A percentile compares a stretch with the other conserved stretches of the same genome.
phyloP scores from a whole-genome alignment of 1,284 basidiomycete genomes.

The Leccinum cinnamomeum region DNA sequence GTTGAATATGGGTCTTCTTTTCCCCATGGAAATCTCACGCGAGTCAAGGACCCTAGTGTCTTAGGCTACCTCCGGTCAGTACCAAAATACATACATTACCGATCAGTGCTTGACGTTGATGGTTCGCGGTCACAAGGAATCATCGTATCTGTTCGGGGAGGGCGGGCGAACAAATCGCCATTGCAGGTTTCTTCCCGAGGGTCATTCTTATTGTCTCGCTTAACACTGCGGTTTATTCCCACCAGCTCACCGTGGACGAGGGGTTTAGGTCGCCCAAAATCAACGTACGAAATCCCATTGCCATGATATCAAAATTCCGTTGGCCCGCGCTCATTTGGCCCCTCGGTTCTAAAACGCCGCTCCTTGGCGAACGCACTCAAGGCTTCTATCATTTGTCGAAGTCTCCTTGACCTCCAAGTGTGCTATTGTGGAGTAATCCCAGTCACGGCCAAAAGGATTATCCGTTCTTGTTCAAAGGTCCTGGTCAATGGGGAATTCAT shows the following conservation, averaged over 20 bases:
- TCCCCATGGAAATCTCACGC: conserved; percentile 9
- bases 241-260: background rate
- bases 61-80: background rate
- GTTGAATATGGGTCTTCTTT: conserved; percentile 1
- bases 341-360: conserved; percentile 6
- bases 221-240: conserved; percentile 1
- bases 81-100: background rate
- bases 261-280: background rate
- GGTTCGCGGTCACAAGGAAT: conserved; percentile 1
- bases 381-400: background rate
- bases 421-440: background rate
- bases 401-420: background rate
- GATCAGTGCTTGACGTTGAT: background rate
- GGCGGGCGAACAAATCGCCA: background rate
- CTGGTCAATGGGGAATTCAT: background rate
- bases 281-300: background rate
- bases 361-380: background rate
- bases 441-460: background rate
- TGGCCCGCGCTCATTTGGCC: background rate
- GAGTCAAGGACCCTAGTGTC: background rate
- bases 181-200: background rate
- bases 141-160: background rate
- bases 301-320: background rate
- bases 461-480: background rate
- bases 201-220: conserved; percentile 1